Evolutionary conservation across 208 protist species (phyloP).

Genomic region (Crithidia sp.): DNA sequence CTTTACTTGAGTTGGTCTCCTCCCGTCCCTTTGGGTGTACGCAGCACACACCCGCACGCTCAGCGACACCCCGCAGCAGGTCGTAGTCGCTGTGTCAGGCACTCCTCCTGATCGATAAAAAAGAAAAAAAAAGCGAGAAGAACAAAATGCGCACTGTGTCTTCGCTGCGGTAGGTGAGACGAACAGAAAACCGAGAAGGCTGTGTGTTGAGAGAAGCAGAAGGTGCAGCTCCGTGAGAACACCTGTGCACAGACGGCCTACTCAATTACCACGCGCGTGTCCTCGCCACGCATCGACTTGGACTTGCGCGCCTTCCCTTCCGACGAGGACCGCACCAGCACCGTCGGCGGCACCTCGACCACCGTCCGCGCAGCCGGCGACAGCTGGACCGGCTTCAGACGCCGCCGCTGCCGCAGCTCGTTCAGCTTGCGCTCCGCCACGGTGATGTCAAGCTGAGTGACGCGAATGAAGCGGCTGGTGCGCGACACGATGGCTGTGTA

Average conservation of each 20-base stretch:
- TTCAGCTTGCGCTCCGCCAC: constrained; percentile 39
- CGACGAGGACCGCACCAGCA: neutral
- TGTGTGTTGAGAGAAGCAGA: neutral
- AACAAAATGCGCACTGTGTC: too few species aligned
- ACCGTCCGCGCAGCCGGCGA: neutral
- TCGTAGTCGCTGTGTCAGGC: too few species aligned
- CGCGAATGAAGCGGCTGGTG: constrained; percentile 53
- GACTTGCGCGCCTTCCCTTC: neutral
- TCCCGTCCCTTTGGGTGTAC: too few species aligned
- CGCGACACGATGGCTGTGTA: constrained; percentile 70
- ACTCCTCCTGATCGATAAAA: too few species aligned
- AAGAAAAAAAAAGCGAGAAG: too few species aligned
- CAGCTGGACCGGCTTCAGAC: constrained; percentile 18
- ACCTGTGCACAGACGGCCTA: neutral
- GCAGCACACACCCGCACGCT: too few species aligned
- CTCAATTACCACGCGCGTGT: constrained; percentile 28
- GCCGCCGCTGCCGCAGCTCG: constrained; percentile 18
- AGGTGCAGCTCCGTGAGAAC: neutral
- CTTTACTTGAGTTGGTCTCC: too few species aligned
- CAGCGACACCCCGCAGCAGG: too few species aligned
- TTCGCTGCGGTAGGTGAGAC: too few species aligned
- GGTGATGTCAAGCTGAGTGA: constrained; percentile 55
- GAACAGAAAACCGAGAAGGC: too few species aligned
- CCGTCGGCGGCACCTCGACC: constrained; percentile 6
- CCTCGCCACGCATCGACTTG: constrained; percentile 19